Conservation (phyloP, 305 asterid species). For the Solanum hybrid region DNA sequence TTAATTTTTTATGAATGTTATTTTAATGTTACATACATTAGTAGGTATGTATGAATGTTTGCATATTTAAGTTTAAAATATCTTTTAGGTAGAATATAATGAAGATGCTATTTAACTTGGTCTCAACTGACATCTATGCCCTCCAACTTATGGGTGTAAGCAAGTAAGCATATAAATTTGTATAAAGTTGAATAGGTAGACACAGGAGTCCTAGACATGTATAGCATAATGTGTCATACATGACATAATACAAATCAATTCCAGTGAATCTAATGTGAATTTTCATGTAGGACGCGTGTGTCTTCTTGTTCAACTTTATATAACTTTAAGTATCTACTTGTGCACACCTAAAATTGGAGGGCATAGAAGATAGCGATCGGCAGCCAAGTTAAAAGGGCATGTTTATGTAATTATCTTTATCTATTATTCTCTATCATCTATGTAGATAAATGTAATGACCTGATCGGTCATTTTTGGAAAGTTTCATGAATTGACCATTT, state of each 20-base stretch:
- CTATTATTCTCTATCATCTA: neutral
- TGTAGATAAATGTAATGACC: neutral
- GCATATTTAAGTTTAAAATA: neutral
- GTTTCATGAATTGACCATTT: neutral
- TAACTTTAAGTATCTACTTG: neutral
- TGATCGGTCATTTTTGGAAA: neutral
- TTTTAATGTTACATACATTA: neutral
- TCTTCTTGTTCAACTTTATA: neutral
- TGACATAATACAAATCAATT: neutral
- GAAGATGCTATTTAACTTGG: neutral
- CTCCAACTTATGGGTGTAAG: neutral
- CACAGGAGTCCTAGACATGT: neutral
- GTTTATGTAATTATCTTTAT: neutral
- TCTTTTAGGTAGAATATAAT: neutral
- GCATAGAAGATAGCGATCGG: neutral
- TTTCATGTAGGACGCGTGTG: neutral
- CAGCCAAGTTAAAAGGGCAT: neutral
- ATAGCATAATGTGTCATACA: neutral
- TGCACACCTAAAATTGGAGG: neutral
- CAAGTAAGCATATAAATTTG: neutral
- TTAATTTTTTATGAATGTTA: neutral
- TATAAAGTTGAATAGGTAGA: neutral
- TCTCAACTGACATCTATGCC: neutral
- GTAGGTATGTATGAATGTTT: neutral
- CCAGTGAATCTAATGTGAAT: neutral